These are phyloP conservation scores for Ogataea populi-albae DNA, from an alignment of 805 yeast genomes.

Conservation along the genomic window DNA sequence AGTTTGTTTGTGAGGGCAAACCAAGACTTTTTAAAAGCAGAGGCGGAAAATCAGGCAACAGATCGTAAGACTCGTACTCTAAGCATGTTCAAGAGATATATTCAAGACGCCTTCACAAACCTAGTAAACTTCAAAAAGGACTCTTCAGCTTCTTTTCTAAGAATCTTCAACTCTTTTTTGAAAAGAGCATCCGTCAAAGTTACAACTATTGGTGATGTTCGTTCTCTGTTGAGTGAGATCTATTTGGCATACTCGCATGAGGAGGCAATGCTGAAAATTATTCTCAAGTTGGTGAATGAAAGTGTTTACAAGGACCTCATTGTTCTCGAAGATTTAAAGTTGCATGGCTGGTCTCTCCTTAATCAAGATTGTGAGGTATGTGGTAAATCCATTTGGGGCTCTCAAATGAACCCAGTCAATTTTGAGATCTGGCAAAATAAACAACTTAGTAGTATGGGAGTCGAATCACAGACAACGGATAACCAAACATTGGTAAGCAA, in stretches of 20 bases:
- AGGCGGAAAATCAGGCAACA: slow-evolving; percentile 2
- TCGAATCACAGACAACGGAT: slow-evolving; percentile 11
- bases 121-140: slow-evolving; percentile 33
- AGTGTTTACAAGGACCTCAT: slow-evolving; percentile 51
- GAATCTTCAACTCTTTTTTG: slow-evolving; percentile 54
- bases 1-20: slow-evolving; percentile 32
- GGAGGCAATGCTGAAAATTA: slow-evolving; percentile 47
- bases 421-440: slow-evolving; percentile 57
- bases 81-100: slow-evolving; percentile 36
- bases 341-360: slow-evolving; percentile 62
- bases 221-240: slow-evolving; percentile 58
- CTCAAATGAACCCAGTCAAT: slow-evolving; percentile 47
- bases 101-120: slow-evolving; percentile 42
- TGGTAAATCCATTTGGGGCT: slow-evolving; percentile 71
- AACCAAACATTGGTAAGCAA: slow-evolving; percentile 8
- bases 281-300: slow-evolving; percentile 53
- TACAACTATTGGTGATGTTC: slow-evolving; percentile 57
- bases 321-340: slow-evolving; percentile 38
- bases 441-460: slow-evolving; percentile 14
- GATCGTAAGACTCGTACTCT: slow-evolving; percentile 15
- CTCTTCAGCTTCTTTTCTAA: slow-evolving; percentile 42
- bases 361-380: slow-evolving; percentile 70
- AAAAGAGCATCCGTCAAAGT: slow-evolving; percentile 44
- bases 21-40: slow-evolving; percentile 4
- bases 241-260: slow-evolving; percentile 66